Evolutionary conservation across 768 basidiomycete genomes (phyloP), one percentile per base, ranked within the genome.

Genomic region (Tulasnella sp.): DNA sequence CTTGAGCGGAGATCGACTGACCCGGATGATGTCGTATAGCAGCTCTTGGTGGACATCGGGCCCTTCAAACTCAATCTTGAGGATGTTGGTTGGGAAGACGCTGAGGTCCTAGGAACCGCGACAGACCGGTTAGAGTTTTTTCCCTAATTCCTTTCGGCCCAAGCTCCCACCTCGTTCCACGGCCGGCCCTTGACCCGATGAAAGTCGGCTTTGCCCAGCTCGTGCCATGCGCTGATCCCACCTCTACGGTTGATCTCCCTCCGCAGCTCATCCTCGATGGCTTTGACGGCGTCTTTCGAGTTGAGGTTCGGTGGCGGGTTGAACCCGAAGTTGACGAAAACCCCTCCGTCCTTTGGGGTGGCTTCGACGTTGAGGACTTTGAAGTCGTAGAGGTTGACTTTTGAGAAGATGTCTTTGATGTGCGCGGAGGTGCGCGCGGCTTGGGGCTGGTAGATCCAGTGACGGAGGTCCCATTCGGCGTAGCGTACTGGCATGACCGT

Each of bases 41-140:
- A 83, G 78, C 79, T 95, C 91, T 76, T 95, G 92, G 35, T 86
- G 84, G 1, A 95, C 81, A 77, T 97, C 95, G 0, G 93, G 90
- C 0, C 96, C 96, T 37, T 96, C 91, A 75, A 96, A 98, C 6
- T 86, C 81, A n/a, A 96, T 86, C 73, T 86, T 86, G 67, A 98
- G 77, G 9, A 90, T 83, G 2, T 83, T 81, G 22, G 90, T 90
- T 0, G 94, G 89, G 78, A 88, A 96, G 68, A 91, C 84, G 72
- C 88, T 83, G 87, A 98, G 88, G 75, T 98, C 96, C 91, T 95
- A 75, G 26, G n/a, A 36, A 37, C n/a, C 64, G 64, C 12, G 16
- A 26, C 22, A 19, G 8, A 34, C n/a, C 36, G 4, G 69, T 52
- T 44, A 70, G 29, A 47, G 7, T 5, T 5, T 16, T 6, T 1